A percentile compares a stretch with the other conserved stretches of the same genome.
These are phyloP conservation scores for Leishmania gerbilli DNA, from an alignment of 208 protist species.

Conservation along the genomic window DNA sequence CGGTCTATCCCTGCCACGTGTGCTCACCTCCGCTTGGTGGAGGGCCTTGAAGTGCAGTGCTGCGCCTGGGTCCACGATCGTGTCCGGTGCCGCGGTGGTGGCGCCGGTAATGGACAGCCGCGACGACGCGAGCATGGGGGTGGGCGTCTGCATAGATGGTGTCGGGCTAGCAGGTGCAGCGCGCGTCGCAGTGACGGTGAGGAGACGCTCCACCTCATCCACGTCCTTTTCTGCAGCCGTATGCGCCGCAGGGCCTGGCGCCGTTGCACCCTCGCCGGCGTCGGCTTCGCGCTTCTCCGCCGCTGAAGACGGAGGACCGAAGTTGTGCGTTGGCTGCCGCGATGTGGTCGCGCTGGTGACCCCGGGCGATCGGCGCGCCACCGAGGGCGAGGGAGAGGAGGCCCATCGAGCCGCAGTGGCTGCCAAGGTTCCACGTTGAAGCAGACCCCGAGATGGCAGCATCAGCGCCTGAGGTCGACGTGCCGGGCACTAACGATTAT, in stretches of 20 bases:
- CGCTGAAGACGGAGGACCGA: not conserved
- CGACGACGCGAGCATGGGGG: not conserved
- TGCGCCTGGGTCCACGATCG: slow-evolving; percentile 11
- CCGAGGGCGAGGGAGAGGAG: not conserved
- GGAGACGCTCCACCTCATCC: slow-evolving; percentile 32
- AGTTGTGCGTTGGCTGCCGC: not conserved
- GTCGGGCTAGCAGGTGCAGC: not conserved
- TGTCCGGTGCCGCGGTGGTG: not conserved
- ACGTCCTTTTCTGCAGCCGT: slow-evolving; percentile 1
- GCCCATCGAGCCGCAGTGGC: not conserved
- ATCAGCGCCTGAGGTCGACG: not conserved
- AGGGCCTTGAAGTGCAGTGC: slow-evolving; percentile 24
- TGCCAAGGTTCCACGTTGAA: not conserved
- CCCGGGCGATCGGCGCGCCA: not conserved
- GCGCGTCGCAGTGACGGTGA: slow-evolving; percentile 10
- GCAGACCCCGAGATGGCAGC: slow-evolving; percentile 1
- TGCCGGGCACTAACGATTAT: not conserved
- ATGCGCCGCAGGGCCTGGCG: not conserved
- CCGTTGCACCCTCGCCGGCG: not conserved
- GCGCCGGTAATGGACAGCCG: not conserved
- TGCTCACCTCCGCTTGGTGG: slow-evolving; percentile 9
- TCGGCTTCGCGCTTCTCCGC: not conserved
- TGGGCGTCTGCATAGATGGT: not conserved
- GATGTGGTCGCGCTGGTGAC: not conserved
- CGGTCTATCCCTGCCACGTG: not conserved